Percentiles rank a stretch among this genome's conserved stretches.
These are phyloP conservation scores for Theileria parva DNA, from an alignment of 169 alveolate genomes.

Conservation along the genomic window DNA sequence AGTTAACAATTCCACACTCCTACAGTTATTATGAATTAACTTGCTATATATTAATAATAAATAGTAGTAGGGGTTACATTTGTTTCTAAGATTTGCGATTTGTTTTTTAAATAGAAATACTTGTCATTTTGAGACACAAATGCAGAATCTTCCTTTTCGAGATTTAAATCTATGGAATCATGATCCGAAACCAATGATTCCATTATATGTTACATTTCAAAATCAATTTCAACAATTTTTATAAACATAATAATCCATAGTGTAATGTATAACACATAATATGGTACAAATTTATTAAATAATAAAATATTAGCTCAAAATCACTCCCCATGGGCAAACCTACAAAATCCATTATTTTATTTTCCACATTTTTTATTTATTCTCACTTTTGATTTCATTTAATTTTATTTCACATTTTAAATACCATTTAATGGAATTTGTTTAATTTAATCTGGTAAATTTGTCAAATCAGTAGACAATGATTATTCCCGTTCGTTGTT, in stretches of 20 bases:
- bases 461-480: slow-evolving; percentile 53
- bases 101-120: not conserved
- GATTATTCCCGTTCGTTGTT: slow-evolving; percentile 99
- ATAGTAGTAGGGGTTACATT: not conserved
- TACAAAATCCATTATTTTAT: not conserved
- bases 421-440: too few species aligned
- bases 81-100: not conserved
- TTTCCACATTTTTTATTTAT: not conserved
- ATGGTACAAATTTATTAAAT: too few species aligned
- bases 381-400: not conserved
- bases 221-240: not conserved
- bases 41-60: not conserved
- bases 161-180: slow-evolving; percentile 3
- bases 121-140: slow-evolving; percentile 4
- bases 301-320: too few species aligned
- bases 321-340: not conserved
- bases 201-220: not conserved
- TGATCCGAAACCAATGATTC: not conserved
- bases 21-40: not conserved
- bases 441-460: too few species aligned
- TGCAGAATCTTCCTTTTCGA: not conserved
- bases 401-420: not conserved
- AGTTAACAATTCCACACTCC: slow-evolving; percentile 5
- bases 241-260: not conserved
- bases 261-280: not conserved